These are phyloP conservation scores for Spencermartinsiella ligniputridi DNA, from an alignment of 1,139 yeast genomes.

Conservation along the genomic window DNA sequence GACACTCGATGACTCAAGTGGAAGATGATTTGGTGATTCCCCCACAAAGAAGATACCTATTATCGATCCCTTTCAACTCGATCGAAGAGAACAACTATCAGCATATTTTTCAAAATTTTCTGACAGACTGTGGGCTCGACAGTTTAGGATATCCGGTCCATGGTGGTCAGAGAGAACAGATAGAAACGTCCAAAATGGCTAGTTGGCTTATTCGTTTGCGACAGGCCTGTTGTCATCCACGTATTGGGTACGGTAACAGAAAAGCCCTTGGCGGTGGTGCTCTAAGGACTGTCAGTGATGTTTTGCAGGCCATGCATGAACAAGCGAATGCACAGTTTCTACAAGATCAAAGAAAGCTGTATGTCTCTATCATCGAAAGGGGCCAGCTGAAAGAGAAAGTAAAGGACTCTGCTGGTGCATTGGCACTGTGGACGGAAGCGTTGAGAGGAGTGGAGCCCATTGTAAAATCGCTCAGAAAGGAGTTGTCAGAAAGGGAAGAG, in stretches of 20 bases:
- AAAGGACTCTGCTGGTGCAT: constrained; percentile 48
- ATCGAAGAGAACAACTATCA: constrained; percentile 81
- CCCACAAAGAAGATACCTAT: constrained; percentile 61
- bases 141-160: constrained; percentile 49
- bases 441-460: constrained; percentile 38
- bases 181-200: constrained; percentile 23
- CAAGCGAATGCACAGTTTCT: constrained; percentile 48
- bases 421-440: constrained; percentile 41
- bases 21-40: constrained; percentile 73
- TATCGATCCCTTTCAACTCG: constrained; percentile 70
- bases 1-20: constrained; percentile 86
- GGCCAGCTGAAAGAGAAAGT: constrained; percentile 62
- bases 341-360: constrained; percentile 46
- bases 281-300: constrained; percentile 55
- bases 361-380: constrained; percentile 43
- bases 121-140: constrained; percentile 58
- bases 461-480: constrained; percentile 21
- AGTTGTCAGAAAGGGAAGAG: constrained; percentile 11
- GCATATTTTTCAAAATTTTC: constrained; percentile 55
- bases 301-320: constrained; percentile 58
- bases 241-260: constrained; percentile 48
- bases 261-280: constrained; percentile 27
- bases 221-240: constrained; percentile 81
- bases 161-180: not conserved
- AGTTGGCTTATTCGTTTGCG: constrained; percentile 65